Conservation (phyloP, 495 filamentous ascomycete species). For the Penicillium maclennaniae region DNA sequence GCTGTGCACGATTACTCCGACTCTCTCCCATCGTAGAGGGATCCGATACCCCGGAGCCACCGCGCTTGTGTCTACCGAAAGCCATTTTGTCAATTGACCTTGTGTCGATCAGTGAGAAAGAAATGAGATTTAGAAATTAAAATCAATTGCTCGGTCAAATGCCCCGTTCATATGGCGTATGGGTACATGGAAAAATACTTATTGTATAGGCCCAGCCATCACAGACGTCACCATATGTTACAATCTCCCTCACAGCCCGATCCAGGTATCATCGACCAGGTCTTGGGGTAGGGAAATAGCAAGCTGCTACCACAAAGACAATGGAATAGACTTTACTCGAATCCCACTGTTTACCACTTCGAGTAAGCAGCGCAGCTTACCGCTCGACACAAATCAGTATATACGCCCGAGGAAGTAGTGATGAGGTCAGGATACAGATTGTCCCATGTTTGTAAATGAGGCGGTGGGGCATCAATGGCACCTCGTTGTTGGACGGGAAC, state of each 20-base stretch:
- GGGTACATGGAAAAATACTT: conserved; percentile 1
- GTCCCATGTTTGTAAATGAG: background rate
- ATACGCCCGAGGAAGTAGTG: background rate
- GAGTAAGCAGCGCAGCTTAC: background rate
- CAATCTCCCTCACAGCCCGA: background rate
- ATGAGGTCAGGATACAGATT: conserved; percentile 15
- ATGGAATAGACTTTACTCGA: background rate
- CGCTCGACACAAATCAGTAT: too few species aligned
- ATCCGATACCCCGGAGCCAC: background rate
- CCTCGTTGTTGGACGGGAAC: conserved; percentile 1
- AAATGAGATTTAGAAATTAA: background rate
- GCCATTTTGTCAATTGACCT: conserved; percentile 1
- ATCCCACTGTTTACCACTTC: background rate
- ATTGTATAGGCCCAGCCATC: background rate
- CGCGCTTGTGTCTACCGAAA: conserved; percentile 9
- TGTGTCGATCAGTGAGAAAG: background rate
- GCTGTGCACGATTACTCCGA: conserved; percentile 19
- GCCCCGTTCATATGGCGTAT: too few species aligned
- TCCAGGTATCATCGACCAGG: conserved; percentile 18
- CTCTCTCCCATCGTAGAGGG: conserved; percentile 8
- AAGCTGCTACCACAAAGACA: background rate
- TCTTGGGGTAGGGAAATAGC: background rate
- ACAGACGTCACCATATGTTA: conserved; percentile 18
- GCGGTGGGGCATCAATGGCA: background rate
- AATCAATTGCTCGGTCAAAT: too few species aligned